phyloP scores from a whole-genome alignment of 257 asterid genomes.

The Solanum chilense region DNA sequence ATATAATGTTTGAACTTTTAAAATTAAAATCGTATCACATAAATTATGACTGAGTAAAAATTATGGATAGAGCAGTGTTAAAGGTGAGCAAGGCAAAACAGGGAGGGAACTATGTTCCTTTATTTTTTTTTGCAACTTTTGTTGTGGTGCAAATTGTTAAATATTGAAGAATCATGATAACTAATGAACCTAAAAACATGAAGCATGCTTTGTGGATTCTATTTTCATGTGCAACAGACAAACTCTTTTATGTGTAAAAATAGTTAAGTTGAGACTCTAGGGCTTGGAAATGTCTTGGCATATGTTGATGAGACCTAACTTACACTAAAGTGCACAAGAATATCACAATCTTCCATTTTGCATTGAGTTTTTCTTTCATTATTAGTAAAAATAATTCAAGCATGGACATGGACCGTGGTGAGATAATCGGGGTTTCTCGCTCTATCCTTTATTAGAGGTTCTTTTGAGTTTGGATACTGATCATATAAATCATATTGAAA shows the following conservation, averaged over 20 bases:
- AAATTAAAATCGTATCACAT: too few species aligned
- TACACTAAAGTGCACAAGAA: not conserved
- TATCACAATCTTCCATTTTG: not conserved
- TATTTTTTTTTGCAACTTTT: not conserved
- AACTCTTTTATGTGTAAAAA: not conserved
- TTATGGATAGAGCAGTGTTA: not conserved
- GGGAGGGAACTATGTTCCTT: not conserved
- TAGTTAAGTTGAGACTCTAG: not conserved
- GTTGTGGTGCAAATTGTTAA: not conserved
- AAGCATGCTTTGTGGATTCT: not conserved
- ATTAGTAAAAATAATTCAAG: not conserved
- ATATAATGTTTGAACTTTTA: too few species aligned
- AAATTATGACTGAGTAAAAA: not conserved
- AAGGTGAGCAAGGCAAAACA: not conserved
- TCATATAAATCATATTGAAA: not conserved
- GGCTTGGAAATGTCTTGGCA: not conserved
- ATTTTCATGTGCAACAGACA: not conserved
- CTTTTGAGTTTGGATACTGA: not conserved
- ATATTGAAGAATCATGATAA: not conserved
- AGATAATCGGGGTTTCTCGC: not conserved
- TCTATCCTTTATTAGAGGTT: not conserved
- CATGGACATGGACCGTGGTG: not conserved
- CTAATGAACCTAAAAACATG: not conserved
- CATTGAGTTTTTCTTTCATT: not conserved
- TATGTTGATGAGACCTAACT: not conserved